Evolutionary conservation across 106 monocot species (phyloP), one percentile per base, ranked within the genome.

Genomic region (Allium sativum): DNA sequence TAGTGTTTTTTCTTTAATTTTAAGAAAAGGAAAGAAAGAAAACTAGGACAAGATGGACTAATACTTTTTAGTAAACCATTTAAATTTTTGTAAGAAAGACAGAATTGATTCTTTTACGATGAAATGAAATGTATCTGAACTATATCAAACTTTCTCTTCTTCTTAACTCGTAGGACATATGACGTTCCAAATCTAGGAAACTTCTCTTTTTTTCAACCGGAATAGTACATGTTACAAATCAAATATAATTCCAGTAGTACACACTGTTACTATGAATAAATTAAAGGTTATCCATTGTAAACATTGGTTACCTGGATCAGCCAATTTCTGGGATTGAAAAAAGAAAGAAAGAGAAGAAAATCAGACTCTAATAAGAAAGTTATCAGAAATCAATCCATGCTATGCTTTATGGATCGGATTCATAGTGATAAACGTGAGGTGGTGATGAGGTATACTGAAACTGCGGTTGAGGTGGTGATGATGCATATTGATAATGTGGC

Each of bases 151-250:
- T 62, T 53, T 61, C n/a, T 70, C 58, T 66, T n/a, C n/a, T n/a
- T 15, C 47, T 70, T 59, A 42, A 51, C 64, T 47, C 54, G 64
- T 66, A 98, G 98, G 91, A 92, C 73, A 52, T 14, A n/a, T 68
- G n/a, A n/a, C n/a, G 70, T 78, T 71, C 85, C 73, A 73, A 92
- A 64, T 82, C 71, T 61, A 84, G 98, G 74, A 92, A 73, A 68
- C 15, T 92, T 14, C 92, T 92, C 66, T n/a, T n/a, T n/a, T n/a
- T n/a, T n/a, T n/a, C n/a, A n/a, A n/a, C n/a, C n/a, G n/a, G n/a
- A n/a, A n/a, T n/a, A n/a, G n/a, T n/a, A n/a, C n/a, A n/a, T n/a
- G n/a, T n/a, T n/a, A n/a, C n/a, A n/a, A n/a, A n/a, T n/a, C n/a
- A n/a, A n/a, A n/a, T n/a, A n/a, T n/a, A n/a, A n/a, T n/a, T n/a